Base-by-base conservation (phyloP, 805 yeast species). In the Metschnikowia peoriensis region DNA sequence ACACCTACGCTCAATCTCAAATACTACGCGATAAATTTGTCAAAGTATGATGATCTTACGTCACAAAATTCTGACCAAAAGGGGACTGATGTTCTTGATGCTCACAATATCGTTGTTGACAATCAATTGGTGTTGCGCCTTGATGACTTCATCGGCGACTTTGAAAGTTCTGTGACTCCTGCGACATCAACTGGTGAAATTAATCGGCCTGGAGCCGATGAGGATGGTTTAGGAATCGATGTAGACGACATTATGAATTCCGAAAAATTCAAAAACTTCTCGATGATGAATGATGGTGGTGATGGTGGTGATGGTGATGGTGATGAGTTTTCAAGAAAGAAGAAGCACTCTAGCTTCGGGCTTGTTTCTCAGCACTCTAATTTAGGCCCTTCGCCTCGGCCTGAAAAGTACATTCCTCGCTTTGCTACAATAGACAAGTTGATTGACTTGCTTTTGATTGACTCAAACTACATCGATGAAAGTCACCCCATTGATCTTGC, bases 361-460 rank as follows among this genome's bases (percentile, higher is more conserved):
- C 57, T 62, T 17, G 47, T 60, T 5, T 61, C 66, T 5, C 56
- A 56, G 11, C 57, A 53, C 16, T 56, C 60, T 2, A 46, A 41
- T 4, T 27, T 28, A 7, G 50, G 22, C 10, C n/a, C 38, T 4
- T 22, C 28, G 1, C 27, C 44, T 1, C 49, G 37, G 7, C 28
- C 40, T 1, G 41, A 48, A 16, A 51, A 57, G 43, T 68, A 61
- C 52, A 66, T 73, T 37, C 78, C 78, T 4, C 70, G 71, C 47
- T 69, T 62, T 59, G 94, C 94, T 1, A 78, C 88, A 1, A 69
- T 89, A 51, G 94, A 89, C 42, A 83, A 84, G 59, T 76, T 93
- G 60, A 77, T 91, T 50, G 97, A 93, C 67, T 77, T 92, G 22
- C 69, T 93, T 47, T 90, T 93, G 6, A 62, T 76, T 81, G 65